Evolutionary conservation across 2,329 filamentous ascomycete genomes (phyloP), one percentile per base, ranked within the genome.

Genomic region (Zymoseptoria passerinii): DNA sequence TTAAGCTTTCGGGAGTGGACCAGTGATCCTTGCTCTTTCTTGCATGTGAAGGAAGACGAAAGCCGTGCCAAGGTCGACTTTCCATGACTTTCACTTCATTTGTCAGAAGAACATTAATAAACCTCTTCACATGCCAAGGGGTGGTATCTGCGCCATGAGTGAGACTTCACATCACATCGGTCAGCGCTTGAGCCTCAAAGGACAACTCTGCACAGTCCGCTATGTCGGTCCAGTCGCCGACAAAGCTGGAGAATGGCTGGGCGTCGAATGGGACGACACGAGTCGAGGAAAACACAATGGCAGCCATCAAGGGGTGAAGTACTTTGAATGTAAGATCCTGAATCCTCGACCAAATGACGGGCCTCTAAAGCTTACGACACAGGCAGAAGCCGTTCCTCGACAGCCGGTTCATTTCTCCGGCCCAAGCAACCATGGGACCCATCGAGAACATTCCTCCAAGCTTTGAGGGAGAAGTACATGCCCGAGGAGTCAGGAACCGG

Each of bases 261-360:
- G 94, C 52, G 90, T 97, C 52, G 94, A 99, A 80, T 99, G 94
- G 94, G 92, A 97, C 74, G 89, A 96, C 72, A 78, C 85, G 58
- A 81, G 79, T 44, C 82, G 92, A 68, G 94, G 94, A 61, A 97
- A 96, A 77, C 92, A 99, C 74, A 83, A 92, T 68, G 94, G 94
- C 59, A 85, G 87, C 61, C 85, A 95, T 74, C 85, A 88, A 63
- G 90, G 88, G 60, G 79, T 82, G 61, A 84, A 83, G 61, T 96
- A 96, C 71, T 97, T 97, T 69, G 77, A 80, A 66, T 96, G 92
- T 92, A 82, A 70, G 77, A 19, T 29, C 49, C 28, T 48, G 58
- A 16, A 19, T 10, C n/a, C n/a, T 49, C 52, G 50, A 54, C 55
- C 49, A 19, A 40, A 52, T 59, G 55, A 54, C 55, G 61, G 29